These are phyloP conservation scores for Stephania yunnanensis DNA, from an alignment of 164 flowering plant genomes.

Conservation along the genomic window DNA sequence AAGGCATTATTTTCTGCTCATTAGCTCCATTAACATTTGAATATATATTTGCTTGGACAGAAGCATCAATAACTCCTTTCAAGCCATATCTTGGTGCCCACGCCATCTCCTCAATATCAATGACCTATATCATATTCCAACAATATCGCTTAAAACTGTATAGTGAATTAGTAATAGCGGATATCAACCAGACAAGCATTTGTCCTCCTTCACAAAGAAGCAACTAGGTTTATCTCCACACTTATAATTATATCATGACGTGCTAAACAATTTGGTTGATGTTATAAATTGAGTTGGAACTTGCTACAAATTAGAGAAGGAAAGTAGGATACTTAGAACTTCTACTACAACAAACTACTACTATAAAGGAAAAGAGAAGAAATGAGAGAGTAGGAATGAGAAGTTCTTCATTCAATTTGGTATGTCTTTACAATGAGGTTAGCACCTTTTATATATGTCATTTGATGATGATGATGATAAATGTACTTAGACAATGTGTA, in stretches of 20 bases:
- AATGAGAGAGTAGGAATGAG: no score
- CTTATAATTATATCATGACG: neutral
- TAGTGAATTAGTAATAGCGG: neutral
- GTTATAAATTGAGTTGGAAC: no score
- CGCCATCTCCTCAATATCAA: slow-evolving; percentile 97
- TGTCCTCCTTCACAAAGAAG: neutral
- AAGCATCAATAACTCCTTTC: slow-evolving; percentile 98
- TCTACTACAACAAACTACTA: no score
- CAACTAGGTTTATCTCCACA: neutral
- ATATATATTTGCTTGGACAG: slow-evolving; percentile 49
- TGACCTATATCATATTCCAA: slow-evolving; percentile 41
- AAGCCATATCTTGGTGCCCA: slow-evolving; percentile 98
- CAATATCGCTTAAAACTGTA: neutral
- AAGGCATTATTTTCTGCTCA: slow-evolving; percentile 64
- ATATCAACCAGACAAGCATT: neutral
- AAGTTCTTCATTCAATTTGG: no score
- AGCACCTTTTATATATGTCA: no score
- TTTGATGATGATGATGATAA: no score
- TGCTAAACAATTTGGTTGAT: neutral
- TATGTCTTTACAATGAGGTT: no score
- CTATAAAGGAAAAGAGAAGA: no score
- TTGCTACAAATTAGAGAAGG: no score
- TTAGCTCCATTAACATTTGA: slow-evolving; percentile 26
- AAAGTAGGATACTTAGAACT: no score
- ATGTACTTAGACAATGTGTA: no score